Base-by-base conservation (phyloP, 2,329 filamentous ascomycete species). In the Corinectria fuckeliana region DNA sequence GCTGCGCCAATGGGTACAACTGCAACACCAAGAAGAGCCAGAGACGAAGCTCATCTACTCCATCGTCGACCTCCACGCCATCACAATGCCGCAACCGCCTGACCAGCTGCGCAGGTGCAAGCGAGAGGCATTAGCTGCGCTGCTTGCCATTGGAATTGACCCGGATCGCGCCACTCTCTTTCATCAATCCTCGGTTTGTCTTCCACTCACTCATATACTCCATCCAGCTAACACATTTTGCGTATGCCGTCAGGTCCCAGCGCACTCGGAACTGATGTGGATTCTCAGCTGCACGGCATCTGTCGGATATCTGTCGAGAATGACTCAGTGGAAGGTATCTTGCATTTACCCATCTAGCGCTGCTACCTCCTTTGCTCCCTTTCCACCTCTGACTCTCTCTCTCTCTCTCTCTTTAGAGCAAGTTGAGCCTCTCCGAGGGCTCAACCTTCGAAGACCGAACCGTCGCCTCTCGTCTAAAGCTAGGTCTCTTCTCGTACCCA, bases 291-390 rank as follows among this genome's bases (percentile, higher is more conserved):
- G 93, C 66, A 91, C 91, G 51, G 91, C 95, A 21, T 94, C 91
- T 5, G 93, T 95, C 76, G 95, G 95, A 36, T 96, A 97, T 77
- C 80, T 99, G n/a, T 90, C 90, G 9, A 85, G 95, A n/a, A 99
- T 99, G 95, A 98, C 95, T 25, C 95, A 98, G 76, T 99, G 95
- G 93, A 99, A 99, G 88, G 92, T 92, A 58, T 49, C 18, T 42
- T 18, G 2, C 7, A n/a, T 30, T 10, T 3, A 18, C 28, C 30
- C 10, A 7, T 18, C 5, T 16, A 2, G 10, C n/a, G n/a, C n/a
- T n/a, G n/a, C n/a, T n/a, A n/a, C 16, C 30, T 10, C 2, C 4
- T 25, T 9, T 14, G 6, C 25, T 21, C 7, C 13, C 34, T 10
- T 14, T 23, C 6, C n/a, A 25, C 6, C 7, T 23, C 51, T 71